Conservation (phyloP, 768 basidiomycete genomes). For the Lactarius deliciosus region DNA sequence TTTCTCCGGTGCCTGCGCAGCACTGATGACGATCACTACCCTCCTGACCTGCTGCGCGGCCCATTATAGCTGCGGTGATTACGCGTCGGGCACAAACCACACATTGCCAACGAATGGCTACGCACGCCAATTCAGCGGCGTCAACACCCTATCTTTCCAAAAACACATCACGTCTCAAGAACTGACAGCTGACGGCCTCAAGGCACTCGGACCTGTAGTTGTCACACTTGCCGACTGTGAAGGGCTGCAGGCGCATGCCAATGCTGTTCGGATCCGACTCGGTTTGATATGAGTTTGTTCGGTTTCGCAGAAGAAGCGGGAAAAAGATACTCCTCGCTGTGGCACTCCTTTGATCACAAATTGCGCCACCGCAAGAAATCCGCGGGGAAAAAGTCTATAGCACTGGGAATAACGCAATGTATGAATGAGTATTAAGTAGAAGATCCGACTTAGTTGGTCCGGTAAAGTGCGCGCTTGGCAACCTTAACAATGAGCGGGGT, state of each 20-base stretch:
- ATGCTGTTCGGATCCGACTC: conserved; percentile 88
- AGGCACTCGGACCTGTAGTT: conserved; percentile 80
- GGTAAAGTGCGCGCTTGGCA: conserved; percentile 88
- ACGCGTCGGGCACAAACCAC: conserved; percentile 98
- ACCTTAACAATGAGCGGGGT: conserved; percentile 90
- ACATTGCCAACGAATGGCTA: conserved; percentile 96
- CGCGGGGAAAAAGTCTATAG: conserved; percentile 24
- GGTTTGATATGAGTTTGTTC: conserved; percentile 11
- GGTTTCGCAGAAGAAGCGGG: background rate
- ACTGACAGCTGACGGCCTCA: conserved; percentile 75
- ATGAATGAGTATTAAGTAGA: conserved; percentile 21
- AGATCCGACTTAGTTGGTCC: conserved; percentile 63
- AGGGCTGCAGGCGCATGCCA: conserved; percentile 92
- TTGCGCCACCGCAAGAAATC: background rate
- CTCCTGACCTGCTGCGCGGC: conserved; percentile 5
- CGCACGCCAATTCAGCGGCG: conserved; percentile 96
- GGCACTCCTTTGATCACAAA: background rate
- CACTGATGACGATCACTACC: conserved; percentile 12
- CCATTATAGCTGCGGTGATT: conserved; percentile 84
- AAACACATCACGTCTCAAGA: conserved; percentile 99
- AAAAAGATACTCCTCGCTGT: background rate
- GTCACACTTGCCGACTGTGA: conserved; percentile 92
- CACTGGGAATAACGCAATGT: conserved; percentile 27
- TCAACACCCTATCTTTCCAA: conserved; percentile 96
- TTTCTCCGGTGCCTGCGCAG: background rate